Base-by-base conservation (phyloP, 805 yeast genomes). In the Zygoascus flipseniorum region DNA sequence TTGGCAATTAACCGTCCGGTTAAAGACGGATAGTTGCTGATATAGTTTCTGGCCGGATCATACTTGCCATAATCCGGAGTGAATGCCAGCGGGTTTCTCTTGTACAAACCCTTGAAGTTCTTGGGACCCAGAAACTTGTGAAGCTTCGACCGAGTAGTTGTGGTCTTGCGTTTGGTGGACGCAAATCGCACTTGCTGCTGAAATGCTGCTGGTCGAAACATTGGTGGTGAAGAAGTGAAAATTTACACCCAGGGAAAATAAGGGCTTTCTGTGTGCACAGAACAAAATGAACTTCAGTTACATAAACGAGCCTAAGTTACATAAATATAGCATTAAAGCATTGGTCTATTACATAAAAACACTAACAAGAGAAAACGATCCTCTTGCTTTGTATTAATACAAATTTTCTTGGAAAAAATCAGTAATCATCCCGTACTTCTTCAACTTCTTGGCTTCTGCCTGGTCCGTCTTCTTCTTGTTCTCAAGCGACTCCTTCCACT, bases 1-100 rank as follows among this genome's bases (percentile, higher is more conserved):
- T 28, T 26, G 18, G 14, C 20, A 6, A 44, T 26, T 16, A 44
- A 19, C 16, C 47, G 31, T 26, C 35, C 35, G 18, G 35, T 14
- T 44, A 44, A 44, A 28, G 47, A 35, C 8, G 66, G 65, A 55
- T 58, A 67, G 41, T 62, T 54, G 31, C 64, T 61, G 31, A 64
- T 51, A 56, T 56, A 64, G 35, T 60, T 61, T 16, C 52, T 58
- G 45, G 84, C 83, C 77, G 79, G 43, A 86, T 76, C 48, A 68
- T 86, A 89, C 65, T 84, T 85, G 44, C 95, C 77, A 80, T 87
- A 89, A 63, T 84, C 85, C 35, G 96, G 78, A 79, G 88, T 82
- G 58, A 76, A 75, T 62, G 77, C 81, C 69, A 87, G 85, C 66
- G 84, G 87, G 76, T 89, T 90, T 65, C 80, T 70, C 57, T 76